phyloP scores from a whole-genome alignment of 2,329 filamentous ascomycete species.

The Diaporthe citri region DNA sequence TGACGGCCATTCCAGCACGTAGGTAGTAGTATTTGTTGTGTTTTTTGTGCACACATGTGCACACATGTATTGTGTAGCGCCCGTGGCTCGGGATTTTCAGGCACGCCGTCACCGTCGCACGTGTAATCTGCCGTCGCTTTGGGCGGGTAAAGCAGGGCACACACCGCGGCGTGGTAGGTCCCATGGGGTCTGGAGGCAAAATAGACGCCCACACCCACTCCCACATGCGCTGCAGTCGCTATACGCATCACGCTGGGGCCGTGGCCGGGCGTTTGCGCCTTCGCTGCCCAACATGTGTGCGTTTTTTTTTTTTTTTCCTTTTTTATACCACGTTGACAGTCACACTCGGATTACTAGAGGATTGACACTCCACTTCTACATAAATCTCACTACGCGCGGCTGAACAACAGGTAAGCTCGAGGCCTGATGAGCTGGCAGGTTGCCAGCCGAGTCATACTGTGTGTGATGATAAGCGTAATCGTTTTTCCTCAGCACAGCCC shows the following conservation, averaged over 20 bases:
- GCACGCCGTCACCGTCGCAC: slow-evolving; percentile 25
- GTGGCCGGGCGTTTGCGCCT: background rate
- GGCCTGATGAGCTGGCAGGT: slow-evolving; percentile 23
- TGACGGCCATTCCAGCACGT: background rate
- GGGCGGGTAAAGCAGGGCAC: slow-evolving; percentile 17
- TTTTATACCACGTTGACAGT: slow-evolving; percentile 3
- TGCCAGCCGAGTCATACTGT: slow-evolving; percentile 10
- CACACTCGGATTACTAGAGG: background rate
- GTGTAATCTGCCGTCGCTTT: slow-evolving; percentile 31
- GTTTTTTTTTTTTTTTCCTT: background rate
- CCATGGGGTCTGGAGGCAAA: slow-evolving; percentile 9
- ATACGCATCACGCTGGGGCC: background rate
- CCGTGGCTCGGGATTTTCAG: slow-evolving; percentile 18
- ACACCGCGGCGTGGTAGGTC: background rate
- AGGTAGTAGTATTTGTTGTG: background rate
- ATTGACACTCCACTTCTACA: background rate
- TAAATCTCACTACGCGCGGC: background rate
- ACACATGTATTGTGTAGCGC: background rate
- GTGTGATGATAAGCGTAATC: background rate
- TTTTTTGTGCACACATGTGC: background rate
- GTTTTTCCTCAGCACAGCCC: slow-evolving; percentile 12
- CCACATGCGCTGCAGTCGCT: slow-evolving; percentile 7
- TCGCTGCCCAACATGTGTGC: background rate
- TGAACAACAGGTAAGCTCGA: background rate
- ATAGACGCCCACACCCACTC: background rate